A percentile compares a stretch with the other conserved stretches of the same genome.
Evolutionary conservation across 208 protist genomes (phyloP).

Genomic region (Naegleria gruberi): DNA sequence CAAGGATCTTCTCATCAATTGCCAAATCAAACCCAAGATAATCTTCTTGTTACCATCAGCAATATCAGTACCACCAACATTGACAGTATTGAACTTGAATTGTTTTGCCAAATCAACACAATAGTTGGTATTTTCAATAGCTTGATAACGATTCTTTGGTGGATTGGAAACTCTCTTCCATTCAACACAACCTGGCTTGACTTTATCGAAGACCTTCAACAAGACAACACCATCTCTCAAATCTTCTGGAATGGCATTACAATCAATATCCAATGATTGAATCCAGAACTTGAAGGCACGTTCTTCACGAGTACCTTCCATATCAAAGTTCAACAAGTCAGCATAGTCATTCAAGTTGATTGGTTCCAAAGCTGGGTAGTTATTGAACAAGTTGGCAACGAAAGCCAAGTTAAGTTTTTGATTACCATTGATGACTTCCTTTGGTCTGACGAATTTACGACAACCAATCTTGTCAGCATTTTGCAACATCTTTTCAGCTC

Average conservation of each 20-base stretch:
- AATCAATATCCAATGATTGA: slow-evolving; percentile 61
- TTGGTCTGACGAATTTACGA: slow-evolving; percentile 57
- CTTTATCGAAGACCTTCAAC: slow-evolving; percentile 61
- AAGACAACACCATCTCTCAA: slow-evolving; percentile 58
- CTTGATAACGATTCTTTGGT: slow-evolving; percentile 54
- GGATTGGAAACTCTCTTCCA: slow-evolving; percentile 55
- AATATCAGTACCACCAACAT: slow-evolving; percentile 59
- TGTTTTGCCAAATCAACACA: slow-evolving; percentile 51
- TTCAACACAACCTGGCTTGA: slow-evolving; percentile 61
- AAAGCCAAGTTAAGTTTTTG: slow-evolving; percentile 66
- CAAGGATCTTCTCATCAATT: slow-evolving; percentile 65
- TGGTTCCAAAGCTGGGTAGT: slow-evolving; percentile 36
- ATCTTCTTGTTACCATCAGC: slow-evolving; percentile 60
- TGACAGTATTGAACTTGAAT: slow-evolving; percentile 53
- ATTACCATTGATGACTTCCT: slow-evolving; percentile 55
- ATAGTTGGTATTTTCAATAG: slow-evolving; percentile 74
- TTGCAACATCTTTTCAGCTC: slow-evolving; percentile 56
- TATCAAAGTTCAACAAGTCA: slow-evolving; percentile 31
- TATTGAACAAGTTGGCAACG: slow-evolving; percentile 69
- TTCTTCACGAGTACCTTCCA: slow-evolving; percentile 59
- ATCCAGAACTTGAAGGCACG: slow-evolving; percentile 67
- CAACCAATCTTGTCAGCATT: slow-evolving; percentile 67
- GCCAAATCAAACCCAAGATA: slow-evolving; percentile 61
- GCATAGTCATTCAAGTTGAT: slow-evolving; percentile 30
- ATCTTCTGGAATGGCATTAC: slow-evolving; percentile 61